Conservation (phyloP, 2,329 filamentous ascomycete genomes). For the Colletotrichum cereale region DNA sequence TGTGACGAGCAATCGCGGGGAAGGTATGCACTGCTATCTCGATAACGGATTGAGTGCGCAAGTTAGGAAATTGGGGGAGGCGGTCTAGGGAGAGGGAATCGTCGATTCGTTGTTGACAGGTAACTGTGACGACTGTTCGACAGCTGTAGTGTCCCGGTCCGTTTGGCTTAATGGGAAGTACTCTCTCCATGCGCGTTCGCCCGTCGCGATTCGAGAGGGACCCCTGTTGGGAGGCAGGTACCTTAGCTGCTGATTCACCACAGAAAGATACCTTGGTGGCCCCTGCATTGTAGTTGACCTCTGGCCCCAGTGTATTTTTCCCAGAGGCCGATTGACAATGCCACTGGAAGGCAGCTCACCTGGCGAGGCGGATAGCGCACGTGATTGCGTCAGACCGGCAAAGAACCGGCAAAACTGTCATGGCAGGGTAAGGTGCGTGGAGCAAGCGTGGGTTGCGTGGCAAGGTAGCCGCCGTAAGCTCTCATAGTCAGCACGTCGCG, state of each 20-base stretch:
- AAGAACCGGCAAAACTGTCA: conserved; percentile 37
- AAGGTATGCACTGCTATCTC: neutral
- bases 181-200: conserved; percentile 32
- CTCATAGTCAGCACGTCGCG: conserved; percentile 12
- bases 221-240: conserved; percentile 29
- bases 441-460: neutral
- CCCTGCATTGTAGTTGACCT: conserved; percentile 28
- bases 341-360: conserved; percentile 21
- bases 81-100: neutral
- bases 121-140: conserved; percentile 25
- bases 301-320: conserved; percentile 1
- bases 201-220: conserved; percentile 33
- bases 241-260: conserved; percentile 4
- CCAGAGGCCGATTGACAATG: conserved; percentile 16
- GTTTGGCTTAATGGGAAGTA: conserved; percentile 33
- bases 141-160: conserved; percentile 4
- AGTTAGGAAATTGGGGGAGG: neutral
- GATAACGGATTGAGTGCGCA: conserved; percentile 1
- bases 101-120: conserved; percentile 10
- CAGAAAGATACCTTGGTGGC: conserved; percentile 19
- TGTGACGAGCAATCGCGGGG: conserved; percentile 27
- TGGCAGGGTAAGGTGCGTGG: neutral
- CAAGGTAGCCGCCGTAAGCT: conserved; percentile 23
- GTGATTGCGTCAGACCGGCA: conserved; percentile 38
- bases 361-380: conserved; percentile 26